Evolutionary conservation across 2,329 filamentous ascomycete genomes (phyloP).

Genomic region (Dothideomycetes sp.): DNA sequence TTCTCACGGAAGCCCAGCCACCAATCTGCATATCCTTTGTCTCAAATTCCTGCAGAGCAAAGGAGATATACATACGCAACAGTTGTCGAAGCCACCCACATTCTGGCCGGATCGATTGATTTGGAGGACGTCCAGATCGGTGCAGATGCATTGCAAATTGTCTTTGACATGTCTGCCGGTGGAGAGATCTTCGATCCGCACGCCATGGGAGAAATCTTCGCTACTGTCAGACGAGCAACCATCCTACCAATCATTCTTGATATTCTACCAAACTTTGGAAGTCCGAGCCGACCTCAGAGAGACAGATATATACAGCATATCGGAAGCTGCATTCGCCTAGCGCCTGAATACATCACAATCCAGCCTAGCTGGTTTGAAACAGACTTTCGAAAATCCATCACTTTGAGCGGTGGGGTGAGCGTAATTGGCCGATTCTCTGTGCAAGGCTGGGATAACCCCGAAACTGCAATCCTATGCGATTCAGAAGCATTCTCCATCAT

Average conservation of each 20-base stretch:
- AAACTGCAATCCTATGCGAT: neutral
- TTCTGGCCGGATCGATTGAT: slow-evolving; percentile 44
- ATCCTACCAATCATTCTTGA: slow-evolving; percentile 39
- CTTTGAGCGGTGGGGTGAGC: neutral
- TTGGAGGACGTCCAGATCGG: slow-evolving; percentile 56
- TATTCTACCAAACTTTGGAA: slow-evolving; percentile 19
- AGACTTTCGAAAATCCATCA: neutral
- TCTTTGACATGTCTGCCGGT: slow-evolving; percentile 30
- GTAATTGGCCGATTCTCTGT: neutral
- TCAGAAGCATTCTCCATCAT: neutral
- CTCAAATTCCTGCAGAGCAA: slow-evolving; percentile 48
- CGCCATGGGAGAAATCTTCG: slow-evolving; percentile 43
- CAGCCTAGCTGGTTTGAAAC: neutral
- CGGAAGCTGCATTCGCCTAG: slow-evolving; percentile 49
- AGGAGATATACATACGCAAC: slow-evolving; percentile 58
- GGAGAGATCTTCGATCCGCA: neutral
- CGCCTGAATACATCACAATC: slow-evolving; percentile 41
- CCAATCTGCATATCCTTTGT: slow-evolving; percentile 55
- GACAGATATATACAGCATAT: slow-evolving; percentile 44
- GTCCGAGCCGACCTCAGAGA: slow-evolving; percentile 16
- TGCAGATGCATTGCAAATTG: slow-evolving; percentile 55
- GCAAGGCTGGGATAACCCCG: neutral
- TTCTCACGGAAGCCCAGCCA: slow-evolving; percentile 43
- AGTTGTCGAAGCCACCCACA: slow-evolving; percentile 46
- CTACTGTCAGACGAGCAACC: slow-evolving; percentile 50